Conservation (phyloP, 345 rosid species). For the Ricinus communis region DNA sequence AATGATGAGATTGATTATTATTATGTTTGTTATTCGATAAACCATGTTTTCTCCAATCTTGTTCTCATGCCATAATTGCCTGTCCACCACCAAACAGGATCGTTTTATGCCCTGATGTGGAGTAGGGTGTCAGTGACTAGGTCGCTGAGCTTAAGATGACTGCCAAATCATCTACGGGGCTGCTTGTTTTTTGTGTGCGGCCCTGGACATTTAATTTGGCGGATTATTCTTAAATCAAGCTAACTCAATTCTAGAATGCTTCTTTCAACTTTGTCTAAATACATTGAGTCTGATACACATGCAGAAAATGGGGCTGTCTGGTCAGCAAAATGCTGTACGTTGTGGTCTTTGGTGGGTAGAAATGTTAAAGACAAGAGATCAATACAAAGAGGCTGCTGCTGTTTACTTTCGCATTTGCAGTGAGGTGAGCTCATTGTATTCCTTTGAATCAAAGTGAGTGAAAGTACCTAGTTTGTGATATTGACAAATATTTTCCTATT, state of each 20-base stretch:
- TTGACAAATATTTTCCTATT: constrained; percentile 25
- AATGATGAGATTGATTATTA: neutral
- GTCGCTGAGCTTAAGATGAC: constrained; percentile 3
- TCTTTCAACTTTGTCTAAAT: constrained; percentile 2
- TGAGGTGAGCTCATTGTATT: constrained; percentile 62
- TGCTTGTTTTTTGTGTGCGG: neutral
- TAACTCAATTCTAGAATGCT: neutral
- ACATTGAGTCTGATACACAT: constrained; percentile 14
- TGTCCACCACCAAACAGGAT: neutral
- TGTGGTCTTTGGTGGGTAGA: constrained; percentile 99
- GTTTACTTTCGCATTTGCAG: constrained; percentile 90
- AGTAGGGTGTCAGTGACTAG: neutral
- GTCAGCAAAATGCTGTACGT: constrained; percentile 81
- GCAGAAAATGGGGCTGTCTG: constrained; percentile 77
- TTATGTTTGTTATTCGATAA: neutral
- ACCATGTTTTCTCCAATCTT: neutral
- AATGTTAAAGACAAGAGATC: constrained; percentile 85
- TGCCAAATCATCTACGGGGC: neutral
- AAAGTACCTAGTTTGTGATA: constrained; percentile 11
- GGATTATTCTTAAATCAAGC: neutral
- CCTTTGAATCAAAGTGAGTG: neutral
- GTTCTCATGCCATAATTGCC: neutral
- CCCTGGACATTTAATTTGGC: neutral
- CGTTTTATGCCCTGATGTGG: neutral
- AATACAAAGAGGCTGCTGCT: constrained; percentile 87